Evolutionary conservation across 2,329 filamentous ascomycete genomes (phyloP), one percentile per base, ranked within the genome.

Genomic region (Venturia pyrina): DNA sequence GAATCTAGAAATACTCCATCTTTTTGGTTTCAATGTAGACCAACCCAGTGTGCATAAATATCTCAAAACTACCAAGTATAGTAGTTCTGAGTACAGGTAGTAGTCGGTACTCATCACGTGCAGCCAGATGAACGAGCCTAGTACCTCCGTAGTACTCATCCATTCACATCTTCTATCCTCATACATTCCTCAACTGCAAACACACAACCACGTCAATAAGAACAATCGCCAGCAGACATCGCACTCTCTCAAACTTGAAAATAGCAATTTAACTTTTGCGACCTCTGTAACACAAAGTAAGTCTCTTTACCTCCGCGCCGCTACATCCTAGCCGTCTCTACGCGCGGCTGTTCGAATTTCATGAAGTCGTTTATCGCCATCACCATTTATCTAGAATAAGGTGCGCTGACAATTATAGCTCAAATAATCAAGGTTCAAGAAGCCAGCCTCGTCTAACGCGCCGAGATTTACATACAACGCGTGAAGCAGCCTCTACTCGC

Each of bases 111-210:
- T 50, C 21, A 17, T 53, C 48, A 53, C 48, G 48, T 53, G 48
- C n/a, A 11, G 19, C 10, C 46, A 24, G 11, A 40, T 5, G 37
- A 40, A 11, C 37, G 37, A 40, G 37, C 21, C 46, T 50, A 50
- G 46, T n/a, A n/a, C n/a, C n/a, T n/a, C n/a, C n/a, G n/a, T n/a
- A n/a, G n/a, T 11, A 43, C 48, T 53, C 10, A 6, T 28, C 28
- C 21, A 53, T 13, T 53, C 48, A 53, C 48, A 13, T 28, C 48
- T 15, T 53, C 21, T 28, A 24, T 53, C 10, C 21, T 53, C 48
- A 53, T 53, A 28, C 48, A 53, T 53, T 53, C 48, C 48, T 28
- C 48, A 53, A 28, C 48, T 53, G 48, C 48, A 53, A 53, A 61
- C 57, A 40, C 21, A 21, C 10, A 7, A 32, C n/a, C 28, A 61